These are phyloP conservation scores for Spizellomyces sp. DNA, from an alignment of 192 early-diverging fungal species.

Conservation along the genomic window DNA sequence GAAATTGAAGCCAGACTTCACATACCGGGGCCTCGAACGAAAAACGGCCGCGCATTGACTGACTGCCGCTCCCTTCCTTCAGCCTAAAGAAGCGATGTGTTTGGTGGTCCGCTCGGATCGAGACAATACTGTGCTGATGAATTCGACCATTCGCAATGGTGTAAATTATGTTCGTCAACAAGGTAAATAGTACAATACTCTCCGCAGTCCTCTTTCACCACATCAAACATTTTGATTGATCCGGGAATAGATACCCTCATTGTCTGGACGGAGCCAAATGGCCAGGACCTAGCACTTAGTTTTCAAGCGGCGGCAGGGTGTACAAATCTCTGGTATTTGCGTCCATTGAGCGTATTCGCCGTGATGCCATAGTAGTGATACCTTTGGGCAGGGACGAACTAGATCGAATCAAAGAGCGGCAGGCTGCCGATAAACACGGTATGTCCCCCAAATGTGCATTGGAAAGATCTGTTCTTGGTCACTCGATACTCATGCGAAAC, in stretches of 20 bases:
- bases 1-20: neutral
- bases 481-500: neutral
- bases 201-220: neutral
- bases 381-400: conserved; percentile 40
- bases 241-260: conserved; percentile 73
- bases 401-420: conserved; percentile 39
- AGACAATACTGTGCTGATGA: conserved; percentile 57
- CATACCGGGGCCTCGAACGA: neutral
- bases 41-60: neutral
- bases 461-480: neutral
- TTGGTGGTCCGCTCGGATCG: conserved; percentile 45
- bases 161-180: conserved; percentile 85
- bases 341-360: neutral
- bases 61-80: neutral
- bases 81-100: conserved; percentile 34
- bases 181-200: conserved; percentile 53
- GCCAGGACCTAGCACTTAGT: conserved; percentile 84
- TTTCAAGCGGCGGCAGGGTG: conserved; percentile 93
- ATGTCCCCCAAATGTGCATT: neutral
- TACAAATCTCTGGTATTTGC: conserved; percentile 71
- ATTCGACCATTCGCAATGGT: conserved; percentile 66
- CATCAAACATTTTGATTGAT: neutral
- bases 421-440: conserved; percentile 46
- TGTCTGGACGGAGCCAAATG: conserved; percentile 84
- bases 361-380: conserved; percentile 29